phyloP scores from a whole-genome alignment of 2,329 filamentous ascomycete genomes.

The Trichoderma afroharzianum region DNA sequence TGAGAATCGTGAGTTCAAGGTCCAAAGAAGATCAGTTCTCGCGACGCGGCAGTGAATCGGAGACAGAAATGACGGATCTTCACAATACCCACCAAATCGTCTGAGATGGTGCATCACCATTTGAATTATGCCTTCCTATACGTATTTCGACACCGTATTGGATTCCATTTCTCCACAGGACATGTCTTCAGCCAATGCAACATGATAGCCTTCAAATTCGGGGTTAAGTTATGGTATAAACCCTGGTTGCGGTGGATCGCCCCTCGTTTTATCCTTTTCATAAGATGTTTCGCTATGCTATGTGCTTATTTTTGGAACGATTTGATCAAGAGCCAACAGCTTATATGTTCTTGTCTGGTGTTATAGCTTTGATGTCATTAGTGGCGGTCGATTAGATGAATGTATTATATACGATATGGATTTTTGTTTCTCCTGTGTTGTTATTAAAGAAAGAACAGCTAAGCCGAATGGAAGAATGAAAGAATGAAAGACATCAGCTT shows the following conservation, averaged over 20 bases:
- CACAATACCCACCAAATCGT: constrained; percentile 23
- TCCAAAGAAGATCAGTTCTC: constrained; percentile 30
- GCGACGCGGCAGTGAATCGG: constrained; percentile 36
- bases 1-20: constrained; percentile 30
- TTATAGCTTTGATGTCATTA: background rate
- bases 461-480: background rate
- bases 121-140: background rate
- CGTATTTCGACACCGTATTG: background rate
- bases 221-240: background rate
- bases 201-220: background rate
- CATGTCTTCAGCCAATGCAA: background rate
- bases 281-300: background rate
- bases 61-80: constrained; percentile 35
- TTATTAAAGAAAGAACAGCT: background rate
- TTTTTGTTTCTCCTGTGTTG: background rate
- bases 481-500: background rate
- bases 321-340: background rate
- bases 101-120: constrained; percentile 10
- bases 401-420: background rate
- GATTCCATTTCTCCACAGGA: background rate
- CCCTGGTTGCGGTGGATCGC: background rate
- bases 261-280: background rate
- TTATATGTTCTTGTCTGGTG: background rate
- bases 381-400: background rate
- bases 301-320: background rate